A percentile compares a stretch with the other conserved stretches of the same genome.
phyloP scores from a whole-genome alignment of 2,329 filamentous ascomycete species.

The Thelonectria blattea region DNA sequence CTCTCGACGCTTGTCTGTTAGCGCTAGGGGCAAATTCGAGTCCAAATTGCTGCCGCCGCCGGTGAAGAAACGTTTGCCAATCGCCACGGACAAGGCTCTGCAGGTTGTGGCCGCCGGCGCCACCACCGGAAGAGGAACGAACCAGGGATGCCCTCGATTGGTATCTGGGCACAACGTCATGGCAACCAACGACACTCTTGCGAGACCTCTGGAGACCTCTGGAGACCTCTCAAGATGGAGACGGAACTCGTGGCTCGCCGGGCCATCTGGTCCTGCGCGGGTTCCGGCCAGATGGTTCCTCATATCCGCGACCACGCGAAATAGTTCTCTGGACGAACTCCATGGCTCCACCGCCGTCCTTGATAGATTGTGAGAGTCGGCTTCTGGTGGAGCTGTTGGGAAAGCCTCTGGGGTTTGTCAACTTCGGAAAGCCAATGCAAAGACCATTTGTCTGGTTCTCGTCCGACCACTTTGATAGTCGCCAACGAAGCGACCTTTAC shows the following conservation, averaged over 20 bases:
- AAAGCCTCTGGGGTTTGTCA: slow-evolving; percentile 9
- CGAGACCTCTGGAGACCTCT: not conserved
- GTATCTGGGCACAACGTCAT: slow-evolving; percentile 1
- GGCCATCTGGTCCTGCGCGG: slow-evolving; percentile 1
- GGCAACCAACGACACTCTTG: not conserved
- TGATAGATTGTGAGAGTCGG: slow-evolving; percentile 10
- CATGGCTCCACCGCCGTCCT: slow-evolving; percentile 6
- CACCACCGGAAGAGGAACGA: not conserved
- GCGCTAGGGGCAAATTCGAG: slow-evolving; percentile 1
- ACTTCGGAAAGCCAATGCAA: slow-evolving; percentile 14
- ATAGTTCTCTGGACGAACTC: slow-evolving; percentile 3
- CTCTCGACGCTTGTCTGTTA: slow-evolving; percentile 8
- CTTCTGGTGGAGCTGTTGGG: slow-evolving; percentile 5
- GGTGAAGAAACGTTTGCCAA: slow-evolving; percentile 1
- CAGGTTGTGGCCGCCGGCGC: slow-evolving; percentile 6
- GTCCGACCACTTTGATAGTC: slow-evolving; percentile 7
- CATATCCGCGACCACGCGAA: slow-evolving; percentile 7
- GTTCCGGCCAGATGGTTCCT: slow-evolving; percentile 7
- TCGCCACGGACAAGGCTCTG: not conserved
- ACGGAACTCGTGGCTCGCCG: not conserved
- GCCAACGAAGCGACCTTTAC: slow-evolving; percentile 15
- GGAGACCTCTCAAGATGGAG: not conserved
- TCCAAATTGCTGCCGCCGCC: slow-evolving; percentile 5
- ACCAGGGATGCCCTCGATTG: slow-evolving; percentile 5
- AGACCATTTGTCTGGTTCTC: slow-evolving; percentile 8